A percentile compares a stretch with the other conserved stretches of the same genome.
These are phyloP conservation scores for Dictyostelium intermedium DNA, from an alignment of 78 protist genomes.

Conservation along the genomic window DNA sequence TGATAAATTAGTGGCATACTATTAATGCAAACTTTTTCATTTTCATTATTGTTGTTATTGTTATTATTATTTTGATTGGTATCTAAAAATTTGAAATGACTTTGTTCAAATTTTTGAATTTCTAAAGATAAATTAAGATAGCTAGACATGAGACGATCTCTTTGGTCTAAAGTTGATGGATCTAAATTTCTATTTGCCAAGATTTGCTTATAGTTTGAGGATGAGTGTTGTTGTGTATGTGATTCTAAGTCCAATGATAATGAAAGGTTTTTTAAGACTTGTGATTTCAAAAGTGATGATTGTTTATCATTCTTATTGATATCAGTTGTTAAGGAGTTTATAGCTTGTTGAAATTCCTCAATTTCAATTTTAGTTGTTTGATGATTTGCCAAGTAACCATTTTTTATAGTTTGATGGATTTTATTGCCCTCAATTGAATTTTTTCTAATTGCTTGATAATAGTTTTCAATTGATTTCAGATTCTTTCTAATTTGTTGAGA, in stretches of 20 bases:
- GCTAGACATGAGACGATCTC: neutral
- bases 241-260: neutral
- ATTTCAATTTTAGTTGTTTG: neutral
- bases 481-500: conserved; percentile 14
- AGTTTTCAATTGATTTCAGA: neutral
- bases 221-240: neutral
- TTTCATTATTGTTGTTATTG: neutral
- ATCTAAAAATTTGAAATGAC: neutral
- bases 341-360: neutral
- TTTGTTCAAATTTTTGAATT: neutral
- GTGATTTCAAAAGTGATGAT: neutral
- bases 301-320: neutral
- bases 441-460: neutral
- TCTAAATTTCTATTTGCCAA: conserved; percentile 9
- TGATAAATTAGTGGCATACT: neutral
- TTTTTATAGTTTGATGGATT: neutral
- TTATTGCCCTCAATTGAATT: neutral
- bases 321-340: neutral
- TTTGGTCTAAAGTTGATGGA: neutral
- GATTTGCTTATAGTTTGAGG: neutral
- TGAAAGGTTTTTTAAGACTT: neutral
- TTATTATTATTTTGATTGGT: neutral
- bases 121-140: neutral
- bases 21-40: neutral
- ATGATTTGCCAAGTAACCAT: neutral